Percentiles rank a stretch among this genome's conserved stretches.
Conservation (phyloP, 306 rosid species). For the Inga leiocalycina region DNA sequence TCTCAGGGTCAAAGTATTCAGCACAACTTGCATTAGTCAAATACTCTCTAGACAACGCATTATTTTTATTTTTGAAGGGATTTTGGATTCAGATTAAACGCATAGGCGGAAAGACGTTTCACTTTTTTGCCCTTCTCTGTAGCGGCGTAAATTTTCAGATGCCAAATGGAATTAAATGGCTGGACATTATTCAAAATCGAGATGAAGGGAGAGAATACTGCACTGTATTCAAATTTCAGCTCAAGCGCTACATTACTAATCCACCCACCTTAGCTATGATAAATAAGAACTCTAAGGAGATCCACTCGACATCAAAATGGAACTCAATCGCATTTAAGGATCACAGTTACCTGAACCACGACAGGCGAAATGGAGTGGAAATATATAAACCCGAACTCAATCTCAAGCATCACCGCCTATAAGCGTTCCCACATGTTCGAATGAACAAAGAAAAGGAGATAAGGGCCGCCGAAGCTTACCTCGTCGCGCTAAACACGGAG, state of each 20-base stretch:
- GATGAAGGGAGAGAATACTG: background rate
- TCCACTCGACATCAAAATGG: conserved; percentile 21
- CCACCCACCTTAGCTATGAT: background rate
- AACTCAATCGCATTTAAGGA: background rate
- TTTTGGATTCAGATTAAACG: background rate
- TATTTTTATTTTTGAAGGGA: background rate
- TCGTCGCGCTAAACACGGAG: conserved; percentile 34
- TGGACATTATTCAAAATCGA: background rate
- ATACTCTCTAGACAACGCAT: background rate
- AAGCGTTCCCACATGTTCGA: background rate
- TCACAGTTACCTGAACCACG: background rate
- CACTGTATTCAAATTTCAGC: conserved; percentile 2
- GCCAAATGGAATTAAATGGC: conserved; percentile 16
- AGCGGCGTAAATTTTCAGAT: background rate
- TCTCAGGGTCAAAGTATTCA: conserved; percentile 24
- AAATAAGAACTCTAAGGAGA: background rate
- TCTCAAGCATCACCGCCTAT: background rate
- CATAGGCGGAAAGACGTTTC: background rate
- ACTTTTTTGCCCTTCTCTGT: conserved; percentile 9
- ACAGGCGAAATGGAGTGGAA: background rate
- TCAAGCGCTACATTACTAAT: background rate
- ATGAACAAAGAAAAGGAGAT: background rate
- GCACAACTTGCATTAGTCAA: conserved; percentile 3
- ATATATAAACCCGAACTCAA: conserved; percentile 19
- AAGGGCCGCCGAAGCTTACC: conserved; percentile 46